Evolutionary conservation across 179 eudicot species (phyloP), one percentile per base, ranked within the genome.

Genomic region (Nepenthes alata): DNA sequence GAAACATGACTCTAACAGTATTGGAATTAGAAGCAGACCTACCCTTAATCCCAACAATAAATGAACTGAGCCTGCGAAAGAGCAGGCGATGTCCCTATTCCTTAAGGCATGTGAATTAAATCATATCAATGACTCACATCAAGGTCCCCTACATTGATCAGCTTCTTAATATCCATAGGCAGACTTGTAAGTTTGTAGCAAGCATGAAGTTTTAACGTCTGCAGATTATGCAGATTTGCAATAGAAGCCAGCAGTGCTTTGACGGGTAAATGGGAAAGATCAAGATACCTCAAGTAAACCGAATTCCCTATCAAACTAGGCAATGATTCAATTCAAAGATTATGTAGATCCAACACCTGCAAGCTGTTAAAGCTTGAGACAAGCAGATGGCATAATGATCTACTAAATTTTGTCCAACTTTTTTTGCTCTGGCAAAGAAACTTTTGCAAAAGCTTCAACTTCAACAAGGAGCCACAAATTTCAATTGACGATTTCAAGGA

Each of bases 271-370:
- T 12, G 45, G 15, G 60, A 58, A 15, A 74, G 58, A 34, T 62
- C 53, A 6, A 70, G 71, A 55, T 57, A 65, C 45, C 78, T 61
- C 16, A 57, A 66, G 54, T 57, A 74, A 34, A 69, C 11, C 51
- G 66, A 55, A 44, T 62, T 53, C 11, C 58, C 74, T 3, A 74
- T 34, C 1, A 61, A 44, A 48, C 47, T 57, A 2, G 81, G 71
- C 49, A 77, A 47, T 15, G 37, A n/a, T 14, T 41, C 47, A 6
- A 71, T 44, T 1, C 9, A 6, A 10, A 35, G 34, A 5, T 5
- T 0, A 3, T 39, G 12, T 44, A 74, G 55, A 34, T 68, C 71
- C 49, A 77, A 62, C 8, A 67, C 61, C 35, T 76, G 65, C 52
- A 77, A 41, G 57, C 59, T 37, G 11, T 44, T 50, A 35, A 54